A percentile compares a stretch with the other conserved stretches of the same genome.
Evolutionary conservation across 176 grass and related monocot species (phyloP).

Genomic region (Bromus sterilis): DNA sequence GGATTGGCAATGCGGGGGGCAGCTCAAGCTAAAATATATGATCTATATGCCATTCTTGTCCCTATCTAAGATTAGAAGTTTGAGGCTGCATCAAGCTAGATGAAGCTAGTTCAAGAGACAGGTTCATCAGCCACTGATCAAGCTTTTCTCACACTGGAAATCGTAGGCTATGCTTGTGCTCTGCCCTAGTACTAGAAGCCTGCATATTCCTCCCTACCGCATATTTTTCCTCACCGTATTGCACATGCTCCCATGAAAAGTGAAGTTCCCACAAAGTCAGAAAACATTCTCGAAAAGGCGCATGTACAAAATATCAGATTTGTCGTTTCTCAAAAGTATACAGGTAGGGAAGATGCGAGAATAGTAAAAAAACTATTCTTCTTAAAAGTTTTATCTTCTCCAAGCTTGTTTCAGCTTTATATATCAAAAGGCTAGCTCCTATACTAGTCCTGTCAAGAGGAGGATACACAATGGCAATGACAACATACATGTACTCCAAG

Average conservation of each 20-base stretch:
- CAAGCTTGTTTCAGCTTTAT: conserved; percentile 2
- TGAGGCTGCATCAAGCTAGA: conserved; percentile 2
- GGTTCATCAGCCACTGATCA: conserved; percentile 18
- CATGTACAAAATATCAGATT: conserved; percentile 24
- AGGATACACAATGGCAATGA: not conserved
- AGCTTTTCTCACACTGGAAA: conserved; percentile 10
- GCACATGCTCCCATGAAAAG: conserved; percentile 32
- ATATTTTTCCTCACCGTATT: conserved; percentile 21
- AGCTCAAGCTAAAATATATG: conserved; percentile 39
- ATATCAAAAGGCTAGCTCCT: not conserved
- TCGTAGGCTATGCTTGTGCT: conserved; percentile 17
- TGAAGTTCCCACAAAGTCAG: conserved; percentile 5
- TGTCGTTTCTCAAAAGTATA: conserved; percentile 26
- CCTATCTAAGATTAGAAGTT: conserved; percentile 23
- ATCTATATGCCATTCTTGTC: conserved; percentile 31
- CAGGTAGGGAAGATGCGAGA: not conserved
- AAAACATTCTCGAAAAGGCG: conserved; percentile 4
- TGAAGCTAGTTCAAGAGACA: conserved; percentile 29
- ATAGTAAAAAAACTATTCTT: not conserved
- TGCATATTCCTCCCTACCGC: conserved; percentile 28
- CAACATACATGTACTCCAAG: not conserved
- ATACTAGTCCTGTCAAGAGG: not conserved
- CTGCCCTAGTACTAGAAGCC: conserved; percentile 13
- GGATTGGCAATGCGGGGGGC: conserved; percentile 12
- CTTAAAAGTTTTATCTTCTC: not conserved